A percentile compares a stretch with the other conserved stretches of the same genome.
phyloP scores from a whole-genome alignment of 2,329 filamentous ascomycete species.

The Chrysoporthe austroafricana region DNA sequence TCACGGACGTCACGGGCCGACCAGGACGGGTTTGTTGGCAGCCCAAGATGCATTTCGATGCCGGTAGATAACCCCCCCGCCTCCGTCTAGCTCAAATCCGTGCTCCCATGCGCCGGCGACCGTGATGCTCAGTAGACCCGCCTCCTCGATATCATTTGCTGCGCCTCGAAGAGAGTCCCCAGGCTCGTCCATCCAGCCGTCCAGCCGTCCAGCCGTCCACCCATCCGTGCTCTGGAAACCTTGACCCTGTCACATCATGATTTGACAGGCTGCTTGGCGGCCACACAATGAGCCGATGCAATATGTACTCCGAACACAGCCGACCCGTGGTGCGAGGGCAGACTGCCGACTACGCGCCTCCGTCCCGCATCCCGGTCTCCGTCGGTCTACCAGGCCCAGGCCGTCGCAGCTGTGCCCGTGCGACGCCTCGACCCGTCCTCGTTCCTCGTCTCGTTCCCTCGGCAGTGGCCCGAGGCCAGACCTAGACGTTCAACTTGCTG shows the following conservation, averaged over 20 bases:
- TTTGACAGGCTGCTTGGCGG: background rate
- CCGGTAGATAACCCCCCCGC: background rate
- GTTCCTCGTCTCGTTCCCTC: background rate
- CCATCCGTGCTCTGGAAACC: background rate
- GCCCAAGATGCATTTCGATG: background rate
- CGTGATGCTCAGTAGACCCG: background rate
- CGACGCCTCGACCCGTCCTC: background rate
- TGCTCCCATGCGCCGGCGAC: background rate
- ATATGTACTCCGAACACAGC: background rate
- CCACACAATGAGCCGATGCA: background rate
- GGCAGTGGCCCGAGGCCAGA: too few relatives aligned
- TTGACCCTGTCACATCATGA: background rate
- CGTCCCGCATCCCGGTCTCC: background rate
- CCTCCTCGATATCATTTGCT: background rate
- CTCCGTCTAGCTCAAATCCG: background rate
- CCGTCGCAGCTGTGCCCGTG: background rate
- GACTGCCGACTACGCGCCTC: background rate
- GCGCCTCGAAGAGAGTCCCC: background rate
- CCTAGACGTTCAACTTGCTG: constrained; percentile 30
- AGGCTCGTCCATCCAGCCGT: background rate
- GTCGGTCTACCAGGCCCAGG: background rate
- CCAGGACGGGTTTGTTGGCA: background rate
- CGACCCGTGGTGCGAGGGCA: background rate
- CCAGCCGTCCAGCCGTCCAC: background rate
- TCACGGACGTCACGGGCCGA: background rate